A percentile compares a stretch with the other conserved stretches of the same genome.
These are phyloP conservation scores for Lichina pygmaea DNA, from an alignment of 495 filamentous ascomycete species.

Conservation along the genomic window DNA sequence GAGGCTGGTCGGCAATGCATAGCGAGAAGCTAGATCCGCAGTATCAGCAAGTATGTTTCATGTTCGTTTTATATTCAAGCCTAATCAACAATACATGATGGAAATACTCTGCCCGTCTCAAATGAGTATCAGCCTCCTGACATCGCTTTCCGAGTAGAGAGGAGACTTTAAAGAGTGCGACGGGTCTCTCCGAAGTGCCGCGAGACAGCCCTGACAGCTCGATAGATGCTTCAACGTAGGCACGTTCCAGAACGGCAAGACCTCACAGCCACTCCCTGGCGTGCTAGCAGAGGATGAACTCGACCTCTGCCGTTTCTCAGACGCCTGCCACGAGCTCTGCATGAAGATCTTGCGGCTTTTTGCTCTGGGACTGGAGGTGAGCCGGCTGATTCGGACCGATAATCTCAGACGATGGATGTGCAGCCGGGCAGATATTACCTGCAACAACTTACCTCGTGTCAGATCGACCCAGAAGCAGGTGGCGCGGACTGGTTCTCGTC, in stretches of 20 bases:
- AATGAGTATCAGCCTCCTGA: neutral
- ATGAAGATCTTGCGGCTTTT: slow-evolving; percentile 45
- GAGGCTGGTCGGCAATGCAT: slow-evolving; percentile 76
- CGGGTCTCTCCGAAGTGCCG: neutral
- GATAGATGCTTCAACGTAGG: slow-evolving; percentile 76
- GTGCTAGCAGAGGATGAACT: slow-evolving; percentile 30
- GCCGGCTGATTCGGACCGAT: neutral
- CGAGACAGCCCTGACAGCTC: neutral
- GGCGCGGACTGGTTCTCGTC: slow-evolving; percentile 42
- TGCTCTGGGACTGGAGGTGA: slow-evolving; percentile 42
- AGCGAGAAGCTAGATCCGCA: slow-evolving; percentile 67
- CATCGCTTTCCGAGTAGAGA: slow-evolving; percentile 18
- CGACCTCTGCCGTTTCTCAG: slow-evolving; percentile 34
- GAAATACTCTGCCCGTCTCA: no score
- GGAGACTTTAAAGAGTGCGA: slow-evolving; percentile 84
- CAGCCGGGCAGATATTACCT: no score
- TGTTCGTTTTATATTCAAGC: no score
- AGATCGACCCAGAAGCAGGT: slow-evolving; percentile 14
- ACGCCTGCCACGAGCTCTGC: slow-evolving; percentile 47
- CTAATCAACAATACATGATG: no score
- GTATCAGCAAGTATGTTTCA: slow-evolving; percentile 37
- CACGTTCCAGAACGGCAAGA: slow-evolving; percentile 39
- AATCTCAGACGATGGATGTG: slow-evolving; percentile 8
- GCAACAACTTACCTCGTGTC: neutral
- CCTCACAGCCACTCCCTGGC: slow-evolving; percentile 55